Conservation (phyloP, 345 rosid species). For the Citrus hindsii region DNA sequence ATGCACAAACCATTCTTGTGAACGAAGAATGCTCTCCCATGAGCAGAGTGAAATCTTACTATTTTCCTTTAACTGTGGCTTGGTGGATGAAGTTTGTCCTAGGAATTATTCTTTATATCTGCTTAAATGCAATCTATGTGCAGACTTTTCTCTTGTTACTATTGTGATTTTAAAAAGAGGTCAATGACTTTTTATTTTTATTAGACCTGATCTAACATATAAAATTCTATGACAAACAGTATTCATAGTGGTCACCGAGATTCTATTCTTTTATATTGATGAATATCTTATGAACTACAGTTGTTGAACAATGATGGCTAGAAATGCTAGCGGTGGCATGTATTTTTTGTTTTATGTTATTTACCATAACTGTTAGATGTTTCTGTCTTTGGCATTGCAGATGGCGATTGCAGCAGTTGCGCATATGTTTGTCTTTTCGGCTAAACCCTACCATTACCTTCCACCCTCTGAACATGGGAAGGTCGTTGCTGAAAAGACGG, state of each 20-base stretch:
- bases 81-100: background rate
- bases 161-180: background rate
- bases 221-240: background rate
- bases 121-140: background rate
- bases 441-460: constrained; percentile 49
- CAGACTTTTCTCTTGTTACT: background rate
- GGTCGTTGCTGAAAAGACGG: constrained; percentile 39
- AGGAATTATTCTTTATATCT: background rate
- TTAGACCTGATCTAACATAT: background rate
- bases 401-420: constrained; percentile 89
- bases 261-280: background rate
- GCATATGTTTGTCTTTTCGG: constrained; percentile 71
- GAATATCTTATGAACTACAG: background rate
- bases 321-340: background rate
- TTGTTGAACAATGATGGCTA: background rate
- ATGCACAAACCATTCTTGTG: background rate
- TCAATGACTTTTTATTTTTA: background rate
- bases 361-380: background rate
- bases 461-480: constrained; percentile 32
- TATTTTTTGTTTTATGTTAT: background rate
- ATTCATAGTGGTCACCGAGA: background rate
- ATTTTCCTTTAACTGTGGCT: background rate
- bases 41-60: background rate
- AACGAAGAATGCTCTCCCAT: background rate
- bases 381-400: constrained; percentile 28